Evolutionary conservation across 2,329 filamentous ascomycete species (phyloP).

Genomic region (Trichoderma simmonsii): DNA sequence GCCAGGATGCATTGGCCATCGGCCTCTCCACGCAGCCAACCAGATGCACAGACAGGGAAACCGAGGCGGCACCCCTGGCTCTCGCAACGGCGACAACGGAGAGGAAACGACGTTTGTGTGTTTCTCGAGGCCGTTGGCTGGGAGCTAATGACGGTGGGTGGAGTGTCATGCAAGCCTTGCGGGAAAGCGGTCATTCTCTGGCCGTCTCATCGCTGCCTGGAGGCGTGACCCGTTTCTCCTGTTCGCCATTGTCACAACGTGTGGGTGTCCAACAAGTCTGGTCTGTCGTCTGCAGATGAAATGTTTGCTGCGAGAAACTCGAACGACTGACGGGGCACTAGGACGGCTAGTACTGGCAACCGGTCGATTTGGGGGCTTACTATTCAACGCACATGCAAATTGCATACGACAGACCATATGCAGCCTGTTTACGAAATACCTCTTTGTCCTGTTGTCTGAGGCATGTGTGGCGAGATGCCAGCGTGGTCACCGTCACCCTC

Average conservation of each 20-base stretch:
- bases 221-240: conserved; percentile 8
- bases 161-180: conserved; percentile 11
- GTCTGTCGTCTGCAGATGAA: background rate
- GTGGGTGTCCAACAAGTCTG: background rate
- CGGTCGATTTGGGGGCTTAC: background rate
- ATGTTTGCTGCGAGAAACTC: conserved; percentile 7
- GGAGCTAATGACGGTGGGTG: conserved; percentile 2
- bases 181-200: conserved; percentile 7
- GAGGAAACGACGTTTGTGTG: conserved; percentile 16
- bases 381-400: background rate
- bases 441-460: background rate
- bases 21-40: conserved; percentile 29
- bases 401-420: background rate
- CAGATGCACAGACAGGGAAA: conserved; percentile 19
- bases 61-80: conserved; percentile 14
- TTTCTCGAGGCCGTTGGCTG: conserved; percentile 5
- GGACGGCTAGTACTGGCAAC: background rate
- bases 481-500: conserved; percentile 2
- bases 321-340: background rate
- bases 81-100: conserved; percentile 15
- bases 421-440: background rate
- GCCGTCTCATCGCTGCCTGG: conserved; percentile 13
- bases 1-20: conserved; percentile 28
- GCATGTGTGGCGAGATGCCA: conserved; percentile 2
- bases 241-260: conserved; percentile 13